Conservation (phyloP, 2,329 filamentous ascomycete genomes). For the Pyricularia sp. region DNA sequence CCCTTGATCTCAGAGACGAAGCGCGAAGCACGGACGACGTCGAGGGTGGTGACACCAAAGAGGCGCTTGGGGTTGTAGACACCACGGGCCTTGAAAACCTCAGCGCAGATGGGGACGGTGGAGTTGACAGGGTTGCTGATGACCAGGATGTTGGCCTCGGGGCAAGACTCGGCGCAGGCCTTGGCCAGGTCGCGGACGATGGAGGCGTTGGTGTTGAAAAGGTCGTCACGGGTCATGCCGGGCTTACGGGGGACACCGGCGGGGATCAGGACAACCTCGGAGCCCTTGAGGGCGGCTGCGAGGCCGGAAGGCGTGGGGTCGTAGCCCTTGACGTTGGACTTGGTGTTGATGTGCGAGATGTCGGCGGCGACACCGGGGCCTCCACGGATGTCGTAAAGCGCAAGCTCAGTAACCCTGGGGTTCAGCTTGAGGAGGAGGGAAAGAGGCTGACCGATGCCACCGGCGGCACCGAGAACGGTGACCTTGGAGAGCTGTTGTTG, state of each 20-base stretch:
- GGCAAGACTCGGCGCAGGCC: conserved; percentile 75
- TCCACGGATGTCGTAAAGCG: conserved; percentile 95
- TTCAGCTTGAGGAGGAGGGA: conserved; percentile 98
- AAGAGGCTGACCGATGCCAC: conserved; percentile 96
- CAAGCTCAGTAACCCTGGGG: conserved; percentile 85
- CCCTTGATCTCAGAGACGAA: conserved; percentile 83
- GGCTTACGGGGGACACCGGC: conserved; percentile 98
- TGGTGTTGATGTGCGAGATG: conserved; percentile 98
- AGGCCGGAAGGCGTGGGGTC: conserved; percentile 70
- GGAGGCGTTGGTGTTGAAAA: conserved; percentile 99
- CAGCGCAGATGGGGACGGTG: conserved; percentile 92
- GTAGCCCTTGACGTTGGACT: conserved; percentile 88
- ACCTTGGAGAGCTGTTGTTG: conserved; percentile 83
- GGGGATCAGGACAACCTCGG: conserved; percentile 94
- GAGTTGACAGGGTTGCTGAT: conserved; percentile 99
- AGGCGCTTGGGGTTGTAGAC: conserved; percentile 94
- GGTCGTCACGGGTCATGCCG: conserved; percentile 97
- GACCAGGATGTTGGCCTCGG: conserved; percentile 90
- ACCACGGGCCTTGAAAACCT: conserved; percentile 86
- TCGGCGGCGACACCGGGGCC: conserved; percentile 97
- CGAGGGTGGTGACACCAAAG: conserved; percentile 97
- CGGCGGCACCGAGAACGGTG: conserved; percentile 89
- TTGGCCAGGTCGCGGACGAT: conserved; percentile 94
- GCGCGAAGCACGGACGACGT: conserved; percentile 95
- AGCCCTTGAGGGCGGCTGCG: conserved; percentile 67